Percentiles rank a stretch among this genome's conserved stretches.
Evolutionary conservation across 2,329 filamentous ascomycete genomes (phyloP).

Genomic region (Alternaria arborescens): DNA sequence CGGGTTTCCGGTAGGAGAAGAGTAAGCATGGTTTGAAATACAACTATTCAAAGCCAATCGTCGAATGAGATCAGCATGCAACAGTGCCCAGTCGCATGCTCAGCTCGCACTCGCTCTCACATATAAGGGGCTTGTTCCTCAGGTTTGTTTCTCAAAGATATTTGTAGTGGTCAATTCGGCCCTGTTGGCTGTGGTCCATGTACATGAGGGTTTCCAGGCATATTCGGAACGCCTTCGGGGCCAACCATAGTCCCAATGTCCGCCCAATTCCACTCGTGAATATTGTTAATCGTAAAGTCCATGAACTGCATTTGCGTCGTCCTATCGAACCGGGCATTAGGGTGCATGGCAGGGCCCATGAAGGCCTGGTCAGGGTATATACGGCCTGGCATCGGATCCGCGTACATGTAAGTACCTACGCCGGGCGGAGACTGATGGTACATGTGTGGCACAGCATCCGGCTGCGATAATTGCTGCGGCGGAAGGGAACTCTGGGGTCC

Average conservation of each 20-base stretch:
- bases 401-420: constrained; percentile 43
- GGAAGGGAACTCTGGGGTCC: constrained; percentile 11
- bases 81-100: neutral
- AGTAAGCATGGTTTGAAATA: neutral
- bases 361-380: constrained; percentile 35
- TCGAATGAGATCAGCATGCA: neutral
- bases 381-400: constrained; percentile 33
- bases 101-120: constrained; percentile 3
- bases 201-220: constrained; percentile 14
- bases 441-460: constrained; percentile 25
- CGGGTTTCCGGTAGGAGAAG: neutral
- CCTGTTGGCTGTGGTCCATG: constrained; percentile 13
- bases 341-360: constrained; percentile 19
- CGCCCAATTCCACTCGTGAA: constrained; percentile 49
- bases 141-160: neutral
- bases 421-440: constrained; percentile 36
- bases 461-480: constrained; percentile 21
- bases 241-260: constrained; percentile 43
- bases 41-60: neutral
- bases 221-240: constrained; percentile 25
- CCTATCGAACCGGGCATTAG: constrained; percentile 36
- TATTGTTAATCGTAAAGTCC: constrained; percentile 49
- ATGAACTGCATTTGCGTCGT: constrained; percentile 46
- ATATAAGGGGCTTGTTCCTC: neutral
- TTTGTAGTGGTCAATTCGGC: constrained; percentile 7